A percentile compares a stretch with the other conserved stretches of the same genome.
Conservation (phyloP, 495 filamentous ascomycete species). For the Coniosporium apollinis region DNA sequence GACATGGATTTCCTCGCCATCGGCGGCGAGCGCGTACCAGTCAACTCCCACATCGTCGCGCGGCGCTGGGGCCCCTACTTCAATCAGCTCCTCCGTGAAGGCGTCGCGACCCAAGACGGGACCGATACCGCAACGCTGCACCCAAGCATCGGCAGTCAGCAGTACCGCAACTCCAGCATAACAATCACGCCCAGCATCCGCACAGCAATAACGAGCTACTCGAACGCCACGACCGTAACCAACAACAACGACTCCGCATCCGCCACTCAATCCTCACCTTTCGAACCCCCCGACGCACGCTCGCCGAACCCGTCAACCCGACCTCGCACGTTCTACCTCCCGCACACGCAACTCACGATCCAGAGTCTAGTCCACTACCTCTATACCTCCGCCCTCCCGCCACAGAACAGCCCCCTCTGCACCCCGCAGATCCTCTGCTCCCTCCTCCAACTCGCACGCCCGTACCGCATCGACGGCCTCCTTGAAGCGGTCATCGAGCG, state of each 20-base stretch:
- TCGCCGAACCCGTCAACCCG: slow-evolving; percentile 40
- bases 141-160: slow-evolving; percentile 18
- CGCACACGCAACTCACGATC: slow-evolving; percentile 76
- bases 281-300: slow-evolving; percentile 35
- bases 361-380: slow-evolving; percentile 80
- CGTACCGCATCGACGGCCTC: slow-evolving; percentile 82
- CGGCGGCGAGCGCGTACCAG: slow-evolving; percentile 75
- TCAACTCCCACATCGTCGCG: slow-evolving; percentile 77
- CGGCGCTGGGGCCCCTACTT: slow-evolving; percentile 92
- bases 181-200: slow-evolving; percentile 66
- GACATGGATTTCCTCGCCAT: slow-evolving; percentile 95
- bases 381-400: slow-evolving; percentile 77
- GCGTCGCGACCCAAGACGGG: slow-evolving; percentile 38
- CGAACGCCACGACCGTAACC: slow-evolving; percentile 16
- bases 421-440: slow-evolving; percentile 93
- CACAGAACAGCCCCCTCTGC: slow-evolving; percentile 58
- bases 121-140: slow-evolving; percentile 38
- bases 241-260: slow-evolving; percentile 20
- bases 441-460: slow-evolving; percentile 79
- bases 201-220: slow-evolving; percentile 36
- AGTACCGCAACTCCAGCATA: slow-evolving; percentile 56
- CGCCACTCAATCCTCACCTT: too few species aligned
- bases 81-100: slow-evolving; percentile 71
- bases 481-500: slow-evolving; percentile 84
- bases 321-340: slow-evolving; percentile 77